These are phyloP conservation scores for Uronychia setigera DNA, from an alignment of 73 alveolate species.

Conservation along the genomic window DNA sequence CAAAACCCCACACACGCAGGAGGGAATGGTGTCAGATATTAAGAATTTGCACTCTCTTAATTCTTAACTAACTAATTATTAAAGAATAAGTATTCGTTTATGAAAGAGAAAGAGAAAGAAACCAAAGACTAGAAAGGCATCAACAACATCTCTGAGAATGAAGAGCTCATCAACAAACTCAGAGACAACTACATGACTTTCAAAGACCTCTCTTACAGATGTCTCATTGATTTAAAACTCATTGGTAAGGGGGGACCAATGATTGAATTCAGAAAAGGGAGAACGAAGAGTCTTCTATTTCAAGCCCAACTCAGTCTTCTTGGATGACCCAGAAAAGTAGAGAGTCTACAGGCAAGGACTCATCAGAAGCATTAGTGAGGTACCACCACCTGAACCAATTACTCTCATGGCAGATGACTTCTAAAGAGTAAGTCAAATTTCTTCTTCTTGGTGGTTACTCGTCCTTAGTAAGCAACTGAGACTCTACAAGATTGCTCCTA, in stretches of 20 bases:
- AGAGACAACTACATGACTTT: constrained; percentile 51
- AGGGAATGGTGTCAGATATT: no score
- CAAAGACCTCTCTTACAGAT: constrained; percentile 32
- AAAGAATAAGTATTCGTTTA: neutral
- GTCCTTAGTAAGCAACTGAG: constrained; percentile 20
- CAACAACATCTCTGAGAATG: no score
- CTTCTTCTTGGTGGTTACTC: constrained; percentile 35
- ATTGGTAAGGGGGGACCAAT: no score
- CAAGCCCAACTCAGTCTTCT: constrained; percentile 43
- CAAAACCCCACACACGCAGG: no score
- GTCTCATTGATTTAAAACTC: constrained; percentile 26
- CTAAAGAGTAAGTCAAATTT: constrained; percentile 28
- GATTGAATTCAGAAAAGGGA: no score
- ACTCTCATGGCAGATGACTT: constrained; percentile 55
- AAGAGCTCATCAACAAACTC: constrained; percentile 19
- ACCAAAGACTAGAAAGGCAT: constrained; percentile 3
- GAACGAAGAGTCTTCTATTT: constrained; percentile 46
- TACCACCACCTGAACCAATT: constrained; percentile 49
- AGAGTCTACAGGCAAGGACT: constrained; percentile 20
- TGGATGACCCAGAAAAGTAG: constrained; percentile 44
- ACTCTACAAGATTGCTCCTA: constrained; percentile 29
- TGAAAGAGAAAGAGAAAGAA: neutral
- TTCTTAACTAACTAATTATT: neutral
- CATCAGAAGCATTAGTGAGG: constrained; percentile 17
- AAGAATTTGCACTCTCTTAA: neutral